phyloP scores from a whole-genome alignment of 805 yeast genomes.

The Gaillardinia entomophila region DNA sequence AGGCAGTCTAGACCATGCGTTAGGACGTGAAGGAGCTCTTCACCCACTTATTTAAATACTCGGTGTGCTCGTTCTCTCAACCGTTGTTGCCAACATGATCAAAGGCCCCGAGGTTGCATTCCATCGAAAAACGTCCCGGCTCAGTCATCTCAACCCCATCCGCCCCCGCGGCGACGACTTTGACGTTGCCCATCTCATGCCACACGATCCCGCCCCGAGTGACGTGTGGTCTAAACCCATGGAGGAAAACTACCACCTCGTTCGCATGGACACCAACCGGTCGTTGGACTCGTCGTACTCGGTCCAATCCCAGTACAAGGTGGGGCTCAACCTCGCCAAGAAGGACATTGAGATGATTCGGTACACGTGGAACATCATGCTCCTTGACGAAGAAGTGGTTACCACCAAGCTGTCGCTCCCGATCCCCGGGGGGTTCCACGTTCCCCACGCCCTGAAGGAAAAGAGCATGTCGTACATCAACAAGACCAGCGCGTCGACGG shows the following conservation, averaged over 20 bases:
- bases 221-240: too few relatives aligned
- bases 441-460: conserved; percentile 1
- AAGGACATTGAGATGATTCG: conserved; percentile 41
- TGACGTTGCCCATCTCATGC: too few relatives aligned
- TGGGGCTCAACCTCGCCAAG: conserved; percentile 10
- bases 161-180: not conserved
- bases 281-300: conserved; percentile 9
- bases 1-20: too few relatives aligned
- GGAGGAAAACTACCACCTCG: conserved; percentile 10
- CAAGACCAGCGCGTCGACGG: conserved; percentile 10
- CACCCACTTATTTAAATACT: conserved; percentile 3
- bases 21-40: conserved; percentile 8
- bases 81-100: too few relatives aligned
- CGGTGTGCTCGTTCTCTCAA: too few relatives aligned
- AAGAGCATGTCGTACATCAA: conserved; percentile 8
- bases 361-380: conserved; percentile 38
- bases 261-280: conserved; percentile 10
- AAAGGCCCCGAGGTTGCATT: not conserved
- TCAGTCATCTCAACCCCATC: not conserved
- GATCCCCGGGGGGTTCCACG: not conserved
- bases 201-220: too few relatives aligned
- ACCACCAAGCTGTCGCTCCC: not conserved
- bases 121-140: not conserved
- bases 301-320: conserved; percentile 10
- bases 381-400: conserved; percentile 1